Evolutionary conservation across 306 rosid genomes (phyloP).

Genomic region (Acacia confusa): DNA sequence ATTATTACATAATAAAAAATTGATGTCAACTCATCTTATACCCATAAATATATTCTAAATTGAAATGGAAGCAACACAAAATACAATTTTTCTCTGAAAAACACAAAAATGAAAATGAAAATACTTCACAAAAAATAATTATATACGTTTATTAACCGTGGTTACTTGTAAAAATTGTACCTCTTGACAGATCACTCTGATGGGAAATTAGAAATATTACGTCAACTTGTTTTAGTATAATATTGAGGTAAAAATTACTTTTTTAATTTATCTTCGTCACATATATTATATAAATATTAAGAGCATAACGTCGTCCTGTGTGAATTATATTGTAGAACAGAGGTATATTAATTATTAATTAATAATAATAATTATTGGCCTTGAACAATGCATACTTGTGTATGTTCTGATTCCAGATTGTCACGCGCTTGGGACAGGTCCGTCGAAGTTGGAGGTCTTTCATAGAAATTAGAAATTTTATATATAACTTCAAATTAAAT

Average conservation of each 20-base stretch:
- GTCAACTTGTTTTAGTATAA: not conserved
- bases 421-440: constrained; percentile 15
- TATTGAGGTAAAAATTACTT: too few relatives aligned
- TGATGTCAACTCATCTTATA: too few relatives aligned
- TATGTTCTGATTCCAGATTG: constrained; percentile 30
- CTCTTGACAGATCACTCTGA: not conserved
- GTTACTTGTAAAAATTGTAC: not conserved
- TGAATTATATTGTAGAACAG: not conserved
- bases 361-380: not conserved
- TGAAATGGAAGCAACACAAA: not conserved
- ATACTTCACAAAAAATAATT: not conserved
- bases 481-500: too few relatives aligned
- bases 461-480: not conserved
- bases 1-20: too few relatives aligned
- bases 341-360: not conserved
- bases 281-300: too few relatives aligned
- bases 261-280: too few relatives aligned
- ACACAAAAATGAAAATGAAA: too few relatives aligned
- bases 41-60: too few relatives aligned
- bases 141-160: not conserved
- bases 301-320: not conserved
- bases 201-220: not conserved
- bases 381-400: not conserved
- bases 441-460: too few relatives aligned
- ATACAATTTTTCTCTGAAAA: too few relatives aligned